phyloP scores from a whole-genome alignment of 371 early-diverging fungal genomes.

The Entomophthora muscae region DNA sequence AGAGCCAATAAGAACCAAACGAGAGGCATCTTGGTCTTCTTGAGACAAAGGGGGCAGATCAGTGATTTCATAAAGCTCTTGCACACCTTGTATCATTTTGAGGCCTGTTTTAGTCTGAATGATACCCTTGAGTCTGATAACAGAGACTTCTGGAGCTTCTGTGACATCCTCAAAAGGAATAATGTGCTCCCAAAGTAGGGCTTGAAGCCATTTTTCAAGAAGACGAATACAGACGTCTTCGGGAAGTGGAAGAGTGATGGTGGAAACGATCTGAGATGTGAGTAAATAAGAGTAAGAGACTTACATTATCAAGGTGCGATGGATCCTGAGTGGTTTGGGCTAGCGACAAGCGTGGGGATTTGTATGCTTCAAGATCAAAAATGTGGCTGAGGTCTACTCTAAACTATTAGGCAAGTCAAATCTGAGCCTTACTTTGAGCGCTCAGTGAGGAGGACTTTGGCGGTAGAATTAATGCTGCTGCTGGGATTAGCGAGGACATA shows the following conservation, averaged over 20 bases:
- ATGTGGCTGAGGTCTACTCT: neutral
- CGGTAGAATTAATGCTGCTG: conserved; percentile 16
- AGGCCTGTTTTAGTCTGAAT: conserved; percentile 25
- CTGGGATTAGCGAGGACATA: conserved; percentile 14
- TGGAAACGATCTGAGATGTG: conserved; percentile 5
- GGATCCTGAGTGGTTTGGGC: conserved; percentile 11
- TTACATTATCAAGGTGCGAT: conserved; percentile 21
- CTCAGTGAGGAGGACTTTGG: conserved; percentile 12
- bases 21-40: conserved; percentile 12
- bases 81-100: conserved; percentile 72
- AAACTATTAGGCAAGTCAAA: neutral
- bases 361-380: neutral
- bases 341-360: neutral
- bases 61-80: conserved; percentile 79
- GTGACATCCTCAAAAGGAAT: conserved; percentile 19
- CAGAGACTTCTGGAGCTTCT: conserved; percentile 11
- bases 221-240: conserved; percentile 13
- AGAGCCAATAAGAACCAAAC: conserved; percentile 17
- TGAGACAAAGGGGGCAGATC: conserved; percentile 11
- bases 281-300: conserved; percentile 9
- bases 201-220: conserved; percentile 79
- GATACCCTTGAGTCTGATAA: conserved; percentile 73
- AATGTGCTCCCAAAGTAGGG: conserved; percentile 68
- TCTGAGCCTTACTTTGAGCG: conserved; percentile 9
- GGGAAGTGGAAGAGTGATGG: neutral